Conservation (phyloP, 2,329 filamentous ascomycete species). For the Elsinoe batatas region DNA sequence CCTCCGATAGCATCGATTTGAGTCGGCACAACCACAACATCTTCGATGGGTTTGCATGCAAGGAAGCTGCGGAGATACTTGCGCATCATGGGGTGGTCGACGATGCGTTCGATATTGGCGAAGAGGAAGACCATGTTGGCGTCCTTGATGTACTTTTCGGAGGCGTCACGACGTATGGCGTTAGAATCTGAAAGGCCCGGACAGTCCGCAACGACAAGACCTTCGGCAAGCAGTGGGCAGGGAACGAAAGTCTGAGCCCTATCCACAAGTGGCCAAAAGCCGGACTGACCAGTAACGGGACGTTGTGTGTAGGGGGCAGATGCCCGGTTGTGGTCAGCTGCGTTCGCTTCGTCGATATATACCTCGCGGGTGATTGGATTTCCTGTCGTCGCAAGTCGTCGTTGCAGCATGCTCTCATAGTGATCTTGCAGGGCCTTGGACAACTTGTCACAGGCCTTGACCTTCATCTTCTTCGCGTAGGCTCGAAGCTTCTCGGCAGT, state of each 20-base stretch:
- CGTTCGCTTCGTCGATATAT: not conserved
- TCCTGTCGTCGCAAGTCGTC: not conserved
- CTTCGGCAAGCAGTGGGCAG: slow-evolving; percentile 1
- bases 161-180: not conserved
- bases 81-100: not conserved
- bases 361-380: not conserved
- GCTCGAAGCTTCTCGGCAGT: not conserved
- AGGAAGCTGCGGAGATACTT: not conserved
- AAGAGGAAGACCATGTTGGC: slow-evolving; percentile 1
- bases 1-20: not conserved
- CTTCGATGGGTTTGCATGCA: not conserved
- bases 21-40: not conserved
- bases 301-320: not conserved
- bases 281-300: not conserved
- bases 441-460: not conserved
- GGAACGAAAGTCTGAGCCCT: not conserved
- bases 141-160: not conserved
- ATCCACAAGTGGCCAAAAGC: not conserved
- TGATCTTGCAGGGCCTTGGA: not conserved
- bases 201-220: slow-evolving; percentile 9
- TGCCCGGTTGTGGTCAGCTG: not conserved
- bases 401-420: not conserved
- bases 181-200: slow-evolving; percentile 13
- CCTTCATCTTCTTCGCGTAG: not conserved
- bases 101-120: not conserved